These are phyloP conservation scores for Phytopythium helicoides DNA, from an alignment of 352 stramenopile species.

Conservation along the genomic window DNA sequence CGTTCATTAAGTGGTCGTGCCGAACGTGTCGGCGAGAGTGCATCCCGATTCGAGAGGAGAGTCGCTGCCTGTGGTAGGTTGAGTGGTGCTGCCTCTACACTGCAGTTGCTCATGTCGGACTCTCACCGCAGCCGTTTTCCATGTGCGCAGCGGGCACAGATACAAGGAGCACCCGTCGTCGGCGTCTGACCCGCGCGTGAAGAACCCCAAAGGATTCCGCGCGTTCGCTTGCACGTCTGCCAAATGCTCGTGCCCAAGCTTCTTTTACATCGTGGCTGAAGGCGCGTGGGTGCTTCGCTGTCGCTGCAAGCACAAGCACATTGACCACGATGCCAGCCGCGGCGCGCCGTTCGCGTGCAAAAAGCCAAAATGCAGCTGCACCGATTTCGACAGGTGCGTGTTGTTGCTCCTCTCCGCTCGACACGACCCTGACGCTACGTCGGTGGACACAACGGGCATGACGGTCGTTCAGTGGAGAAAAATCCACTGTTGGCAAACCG, in stretches of 20 bases:
- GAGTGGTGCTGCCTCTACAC: not conserved
- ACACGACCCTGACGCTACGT: not conserved
- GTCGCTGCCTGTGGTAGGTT: slow-evolving; percentile 65
- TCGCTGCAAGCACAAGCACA: slow-evolving; percentile 81
- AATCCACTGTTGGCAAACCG: slow-evolving; percentile 1
- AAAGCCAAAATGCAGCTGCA: slow-evolving; percentile 57
- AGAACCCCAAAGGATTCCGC: slow-evolving; percentile 27
- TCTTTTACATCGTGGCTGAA: slow-evolving; percentile 83
- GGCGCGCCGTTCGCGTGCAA: slow-evolving; percentile 38
- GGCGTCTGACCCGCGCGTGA: slow-evolving; percentile 29
- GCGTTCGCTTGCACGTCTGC: slow-evolving; percentile 54
- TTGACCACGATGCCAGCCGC: slow-evolving; percentile 50
- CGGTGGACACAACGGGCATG: no score
- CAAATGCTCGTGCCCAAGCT: slow-evolving; percentile 52
- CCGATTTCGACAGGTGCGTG: slow-evolving; percentile 61
- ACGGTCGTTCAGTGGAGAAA: not conserved
- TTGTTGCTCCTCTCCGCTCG: not conserved
- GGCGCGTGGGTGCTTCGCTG: slow-evolving; percentile 79
- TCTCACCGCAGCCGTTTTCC: not conserved
- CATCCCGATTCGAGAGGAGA: slow-evolving; percentile 75
- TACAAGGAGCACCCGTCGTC: slow-evolving; percentile 70
- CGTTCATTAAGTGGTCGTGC: slow-evolving; percentile 67
- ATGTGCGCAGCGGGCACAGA: slow-evolving; percentile 44
- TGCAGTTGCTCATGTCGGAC: not conserved
- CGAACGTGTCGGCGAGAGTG: slow-evolving; percentile 60